phyloP scores from a whole-genome alignment of 2,329 filamentous ascomycete genomes.

The Diaporthe citri region DNA sequence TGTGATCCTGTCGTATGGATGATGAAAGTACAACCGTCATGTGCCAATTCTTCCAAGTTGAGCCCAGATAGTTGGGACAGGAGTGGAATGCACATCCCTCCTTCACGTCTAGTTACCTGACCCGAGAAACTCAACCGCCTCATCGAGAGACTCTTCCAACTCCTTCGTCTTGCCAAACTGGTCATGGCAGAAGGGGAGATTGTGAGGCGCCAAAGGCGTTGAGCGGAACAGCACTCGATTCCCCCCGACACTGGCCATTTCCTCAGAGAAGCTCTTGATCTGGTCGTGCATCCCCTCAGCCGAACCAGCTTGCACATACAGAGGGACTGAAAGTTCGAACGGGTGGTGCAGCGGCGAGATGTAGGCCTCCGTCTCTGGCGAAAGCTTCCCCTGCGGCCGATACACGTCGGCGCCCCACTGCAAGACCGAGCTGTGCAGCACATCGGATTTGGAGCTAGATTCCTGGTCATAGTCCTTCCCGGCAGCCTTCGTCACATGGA shows the following conservation, averaged over 20 bases:
- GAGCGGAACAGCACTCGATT: constrained; percentile 28
- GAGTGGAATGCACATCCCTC: background rate
- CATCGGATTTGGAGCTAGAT: constrained; percentile 33
- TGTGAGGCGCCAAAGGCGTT: constrained; percentile 1
- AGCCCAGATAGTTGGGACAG: background rate
- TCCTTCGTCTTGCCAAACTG: constrained; percentile 13
- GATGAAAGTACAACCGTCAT: background rate
- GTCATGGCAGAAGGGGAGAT: constrained; percentile 17
- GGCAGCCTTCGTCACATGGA: constrained; percentile 10
- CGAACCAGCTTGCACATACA: constrained; percentile 42
- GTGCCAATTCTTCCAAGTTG: background rate
- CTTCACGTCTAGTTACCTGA: background rate
- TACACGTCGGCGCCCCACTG: constrained; percentile 44
- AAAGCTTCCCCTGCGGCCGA: constrained; percentile 33
- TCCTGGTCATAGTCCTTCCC: constrained; percentile 21
- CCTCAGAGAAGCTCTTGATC: constrained; percentile 40
- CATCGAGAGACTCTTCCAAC: background rate
- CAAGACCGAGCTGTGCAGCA: constrained; percentile 41
- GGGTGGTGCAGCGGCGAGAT: constrained; percentile 45
- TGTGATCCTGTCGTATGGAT: too few species aligned
- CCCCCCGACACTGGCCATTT: constrained; percentile 39
- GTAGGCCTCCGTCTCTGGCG: constrained; percentile 38
- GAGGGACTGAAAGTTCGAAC: constrained; percentile 41
- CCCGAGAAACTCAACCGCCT: background rate
- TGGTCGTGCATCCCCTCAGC: constrained; percentile 42